Conservation (phyloP, 257 asterid genomes). For the Fraxinus americana region DNA sequence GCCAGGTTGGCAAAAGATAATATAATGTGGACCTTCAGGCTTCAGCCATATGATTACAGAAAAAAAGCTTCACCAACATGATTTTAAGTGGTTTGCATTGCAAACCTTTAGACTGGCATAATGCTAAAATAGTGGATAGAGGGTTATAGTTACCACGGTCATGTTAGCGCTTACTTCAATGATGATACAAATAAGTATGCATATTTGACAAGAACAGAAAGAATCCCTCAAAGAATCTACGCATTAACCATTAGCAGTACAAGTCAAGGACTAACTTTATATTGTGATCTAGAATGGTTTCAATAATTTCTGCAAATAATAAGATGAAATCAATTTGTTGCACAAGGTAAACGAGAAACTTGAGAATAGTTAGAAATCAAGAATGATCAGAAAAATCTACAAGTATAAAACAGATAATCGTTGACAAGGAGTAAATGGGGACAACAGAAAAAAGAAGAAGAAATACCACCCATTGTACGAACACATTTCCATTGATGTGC, state of each 20-base stretch:
- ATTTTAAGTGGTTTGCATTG: background rate
- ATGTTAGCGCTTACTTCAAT: background rate
- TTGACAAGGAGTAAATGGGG: background rate
- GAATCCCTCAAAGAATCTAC: constrained; percentile 17
- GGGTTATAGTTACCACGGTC: background rate
- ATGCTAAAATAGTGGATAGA: background rate
- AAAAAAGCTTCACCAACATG: background rate
- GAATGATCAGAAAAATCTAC: constrained; percentile 4
- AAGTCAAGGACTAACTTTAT: background rate
- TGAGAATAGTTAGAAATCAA: constrained; percentile 10
- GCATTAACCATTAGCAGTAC: constrained; percentile 2
- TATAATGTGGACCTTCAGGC: background rate
- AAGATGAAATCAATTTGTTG: background rate
- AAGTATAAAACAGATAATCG: background rate
- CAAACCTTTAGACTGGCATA: background rate
- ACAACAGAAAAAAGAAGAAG: constrained; percentile 1
- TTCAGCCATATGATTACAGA: background rate
- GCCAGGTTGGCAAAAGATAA: background rate
- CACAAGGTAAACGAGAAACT: background rate
- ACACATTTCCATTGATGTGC: constrained; percentile 95
- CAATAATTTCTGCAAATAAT: constrained; percentile 7
- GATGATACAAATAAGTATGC: constrained; percentile 8
- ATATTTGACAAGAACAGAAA: constrained; percentile 13
- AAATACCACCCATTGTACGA: constrained; percentile 81
- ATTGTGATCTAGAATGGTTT: background rate